Conservation (phyloP, 106 monocot species). For the Agapanthus africanus region DNA sequence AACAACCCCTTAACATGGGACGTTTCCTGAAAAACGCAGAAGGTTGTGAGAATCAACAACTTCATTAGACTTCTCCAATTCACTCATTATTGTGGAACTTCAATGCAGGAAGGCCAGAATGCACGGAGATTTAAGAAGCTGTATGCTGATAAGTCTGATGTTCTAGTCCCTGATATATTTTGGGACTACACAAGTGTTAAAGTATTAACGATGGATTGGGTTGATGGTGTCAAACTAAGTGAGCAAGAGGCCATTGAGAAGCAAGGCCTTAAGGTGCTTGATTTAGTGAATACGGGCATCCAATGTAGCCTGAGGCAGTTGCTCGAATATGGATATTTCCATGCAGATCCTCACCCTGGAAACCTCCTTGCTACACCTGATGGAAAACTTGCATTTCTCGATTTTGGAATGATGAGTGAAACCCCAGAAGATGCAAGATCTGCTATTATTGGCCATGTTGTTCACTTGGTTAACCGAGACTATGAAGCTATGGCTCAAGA, state of each 20-base stretch:
- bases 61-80: too few relatives aligned
- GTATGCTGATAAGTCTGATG: conserved; percentile 94
- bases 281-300: conserved; percentile 90
- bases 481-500: conserved; percentile 99
- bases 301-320: conserved; percentile 98
- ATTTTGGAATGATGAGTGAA: conserved; percentile 99
- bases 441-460: conserved; percentile 96
- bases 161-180: conserved; percentile 92
- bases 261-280: conserved; percentile 80
- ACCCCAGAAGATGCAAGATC: conserved; percentile 92
- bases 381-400: conserved; percentile 94
- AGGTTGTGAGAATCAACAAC: too few relatives aligned
- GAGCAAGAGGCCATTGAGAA: conserved; percentile 90
- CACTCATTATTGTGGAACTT: conserved; percentile 2
- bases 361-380: conserved; percentile 95
- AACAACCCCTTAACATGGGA: too few relatives aligned
- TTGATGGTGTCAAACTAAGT: conserved; percentile 88
- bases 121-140: conserved; percentile 94
- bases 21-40: too few relatives aligned
- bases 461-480: conserved; percentile 99
- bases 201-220: conserved; percentile 99
- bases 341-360: conserved; percentile 98
- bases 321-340: conserved; percentile 95
- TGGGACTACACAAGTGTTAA: conserved; percentile 97
- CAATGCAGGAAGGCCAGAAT: conserved; percentile 91